Evolutionary conservation across 2,329 filamentous ascomycete genomes (phyloP), one percentile per base, ranked within the genome.

Genomic region (Colletotrichum viniferum): DNA sequence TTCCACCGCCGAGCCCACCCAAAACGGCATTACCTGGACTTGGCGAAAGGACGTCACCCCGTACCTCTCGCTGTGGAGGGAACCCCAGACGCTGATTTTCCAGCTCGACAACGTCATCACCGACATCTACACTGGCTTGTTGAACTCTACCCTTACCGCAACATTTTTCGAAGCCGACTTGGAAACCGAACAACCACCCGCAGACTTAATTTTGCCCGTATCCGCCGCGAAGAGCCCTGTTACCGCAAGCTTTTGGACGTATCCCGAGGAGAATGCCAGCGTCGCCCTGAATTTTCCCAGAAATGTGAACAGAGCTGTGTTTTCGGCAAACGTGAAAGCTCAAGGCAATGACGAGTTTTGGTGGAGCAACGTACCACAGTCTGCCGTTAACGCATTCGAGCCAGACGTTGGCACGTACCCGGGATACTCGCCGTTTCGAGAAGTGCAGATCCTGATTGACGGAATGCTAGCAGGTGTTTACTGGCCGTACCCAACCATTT

Each of bases 401-500:
- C 82, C 84, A 4, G 88, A 87, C 3, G 88, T 89, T 6, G 91
- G 90, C 13, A 83, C 84, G 2, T 86, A 95, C 0, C 91, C 91
- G 30, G 95, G 94, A 0, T 92, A 91, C 79, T 93, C 93, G 5
- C 92, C 94, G 1, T 96, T 94, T 81, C 91, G 95, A n/a, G 95
- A 97, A 84, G 88, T 97, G 2, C 94, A 96, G 78, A 85, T 97
- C 1, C 86, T 90, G 48, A 94, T 97, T 66, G 95, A 97, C 80
- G 94, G 90, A 1, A 84, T 88, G 18, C 83, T 96, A 28, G 94
- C 94, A 2, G 95, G 95, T 2, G 91, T 96, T 4, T 90, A 91
- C 32, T 97, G 94, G 94, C 95, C 95, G 1, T 96, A 94, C 79
- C 94, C 95, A 0, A 89, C 95, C 18, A 92, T 97, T 61, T 96